Conservation (phyloP, 2,329 filamentous ascomycete genomes). For the Nemania serpens region DNA sequence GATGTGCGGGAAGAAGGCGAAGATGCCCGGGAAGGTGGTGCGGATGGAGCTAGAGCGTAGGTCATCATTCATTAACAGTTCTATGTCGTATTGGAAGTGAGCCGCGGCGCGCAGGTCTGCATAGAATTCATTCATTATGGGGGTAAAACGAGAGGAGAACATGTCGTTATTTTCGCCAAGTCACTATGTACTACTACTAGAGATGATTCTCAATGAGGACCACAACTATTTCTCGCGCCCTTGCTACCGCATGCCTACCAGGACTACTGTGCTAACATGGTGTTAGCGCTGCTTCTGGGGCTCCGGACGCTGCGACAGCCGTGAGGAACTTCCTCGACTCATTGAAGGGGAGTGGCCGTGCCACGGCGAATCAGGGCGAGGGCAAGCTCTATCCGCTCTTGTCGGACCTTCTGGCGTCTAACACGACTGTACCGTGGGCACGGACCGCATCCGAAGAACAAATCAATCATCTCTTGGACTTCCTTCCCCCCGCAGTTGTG, state of each 20-base stretch:
- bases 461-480: conserved; percentile 75
- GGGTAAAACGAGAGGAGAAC: conserved; percentile 19
- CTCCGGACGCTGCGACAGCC: conserved; percentile 72
- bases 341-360: conserved; percentile 62
- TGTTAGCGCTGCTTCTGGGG: conserved; percentile 62
- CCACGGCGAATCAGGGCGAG: conserved; percentile 49
- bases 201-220: conserved; percentile 37
- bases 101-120: conserved; percentile 26
- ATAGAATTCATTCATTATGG: conserved; percentile 20
- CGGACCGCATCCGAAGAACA: conserved; percentile 66
- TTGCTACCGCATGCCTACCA: conserved; percentile 13
- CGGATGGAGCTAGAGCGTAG: conserved; percentile 99
- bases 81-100: conserved; percentile 37
- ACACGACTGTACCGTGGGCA: conserved; percentile 77
- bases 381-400: conserved; percentile 79
- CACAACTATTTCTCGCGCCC: conserved; percentile 14
- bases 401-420: conserved; percentile 79
- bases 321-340: conserved; percentile 91
- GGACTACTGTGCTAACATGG: conserved; percentile 48
- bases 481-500: conserved; percentile 78
- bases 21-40: conserved; percentile 86
- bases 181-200: conserved; percentile 39
- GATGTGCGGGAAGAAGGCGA: conserved; percentile 91
- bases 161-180: conserved; percentile 18
- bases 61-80: conserved; percentile 57